Percentiles rank a stretch among this genome's conserved stretches.
These are phyloP conservation scores for Pseudopyricularia cyperi DNA, from an alignment of 2,329 filamentous ascomycete genomes.

Conservation along the genomic window DNA sequence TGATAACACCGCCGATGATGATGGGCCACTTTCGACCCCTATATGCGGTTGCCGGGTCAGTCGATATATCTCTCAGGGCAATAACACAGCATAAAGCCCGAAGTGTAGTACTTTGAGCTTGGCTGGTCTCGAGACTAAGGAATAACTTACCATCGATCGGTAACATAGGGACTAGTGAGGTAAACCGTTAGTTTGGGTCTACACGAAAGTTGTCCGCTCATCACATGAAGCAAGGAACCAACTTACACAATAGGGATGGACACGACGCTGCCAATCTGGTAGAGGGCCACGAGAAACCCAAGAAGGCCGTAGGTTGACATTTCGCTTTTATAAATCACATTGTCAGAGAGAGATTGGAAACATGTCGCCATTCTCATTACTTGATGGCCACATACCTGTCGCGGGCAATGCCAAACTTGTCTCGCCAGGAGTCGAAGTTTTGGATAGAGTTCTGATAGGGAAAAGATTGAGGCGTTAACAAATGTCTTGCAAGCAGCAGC, in stretches of 20 bases:
- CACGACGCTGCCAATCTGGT: conserved; percentile 43
- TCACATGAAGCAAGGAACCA: background rate
- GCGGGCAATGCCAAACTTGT: conserved; percentile 25
- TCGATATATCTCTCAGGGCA: no score
- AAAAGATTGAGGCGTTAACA: no score
- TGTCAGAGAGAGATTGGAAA: no score
- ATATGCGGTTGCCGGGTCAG: no score
- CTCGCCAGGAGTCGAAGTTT: conserved; percentile 29
- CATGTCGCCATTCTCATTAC: no score
- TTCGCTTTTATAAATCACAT: background rate
- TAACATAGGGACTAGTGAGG: background rate
- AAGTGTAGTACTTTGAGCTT: no score
- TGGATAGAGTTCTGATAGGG: conserved; percentile 23
- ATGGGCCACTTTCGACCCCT: conserved; percentile 1
- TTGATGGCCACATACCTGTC: background rate
- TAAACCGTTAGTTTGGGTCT: background rate
- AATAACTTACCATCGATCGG: background rate
- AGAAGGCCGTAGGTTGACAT: conserved; percentile 9
- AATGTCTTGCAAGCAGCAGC: no score
- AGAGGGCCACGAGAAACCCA: conserved; percentile 44
- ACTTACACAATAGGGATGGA: conserved; percentile 41
- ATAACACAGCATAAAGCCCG: no score
- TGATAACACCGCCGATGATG: background rate
- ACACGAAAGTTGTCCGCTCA: background rate
- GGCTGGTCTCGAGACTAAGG: no score